A percentile compares a stretch with the other conserved stretches of the same genome.
Conservation (phyloP, 2,329 filamentous ascomycete genomes). For the Aspergillus japonicus region DNA sequence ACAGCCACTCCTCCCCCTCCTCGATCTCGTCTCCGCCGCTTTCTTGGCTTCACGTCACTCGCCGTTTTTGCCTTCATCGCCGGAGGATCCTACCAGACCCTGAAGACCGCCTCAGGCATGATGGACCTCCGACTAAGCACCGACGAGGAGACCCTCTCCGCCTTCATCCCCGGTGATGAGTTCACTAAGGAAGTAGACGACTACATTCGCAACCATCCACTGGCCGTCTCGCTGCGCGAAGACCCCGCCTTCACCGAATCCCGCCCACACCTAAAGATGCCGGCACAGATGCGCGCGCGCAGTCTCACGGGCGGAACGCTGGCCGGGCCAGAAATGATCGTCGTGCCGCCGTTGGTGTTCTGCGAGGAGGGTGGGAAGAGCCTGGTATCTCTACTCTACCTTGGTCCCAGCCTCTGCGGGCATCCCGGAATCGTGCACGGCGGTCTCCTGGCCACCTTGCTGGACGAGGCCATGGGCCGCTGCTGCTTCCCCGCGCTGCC, state of each 20-base stretch:
- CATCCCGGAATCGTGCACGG: conserved; percentile 91
- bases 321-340: conserved; percentile 70
- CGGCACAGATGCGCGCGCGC: conserved; percentile 64
- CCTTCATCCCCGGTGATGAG: conserved; percentile 62
- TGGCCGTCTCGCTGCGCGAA: conserved; percentile 67
- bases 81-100: conserved; percentile 30
- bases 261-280: conserved; percentile 84
- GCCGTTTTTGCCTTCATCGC: conserved; percentile 34
- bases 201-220: conserved; percentile 71
- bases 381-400: conserved; percentile 70
- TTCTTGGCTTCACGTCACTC: conserved; percentile 38
- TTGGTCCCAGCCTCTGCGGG: conserved; percentile 78
- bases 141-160: conserved; percentile 70
- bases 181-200: conserved; percentile 62
- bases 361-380: conserved; percentile 67
- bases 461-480: conserved; percentile 85
- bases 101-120: conserved; percentile 27
- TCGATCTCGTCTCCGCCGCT: conserved; percentile 33
- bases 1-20: conserved; percentile 16
- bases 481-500: conserved; percentile 88
- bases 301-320: conserved; percentile 83
- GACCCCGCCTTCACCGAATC: conserved; percentile 70
- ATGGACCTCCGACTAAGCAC: conserved; percentile 49
- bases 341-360: conserved; percentile 79
- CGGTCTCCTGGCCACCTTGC: conserved; percentile 82